Percentiles rank a stretch among this genome's conserved stretches.
Conservation (phyloP, 192 early-diverging fungal species). For the Neocallimastix lanati region DNA sequence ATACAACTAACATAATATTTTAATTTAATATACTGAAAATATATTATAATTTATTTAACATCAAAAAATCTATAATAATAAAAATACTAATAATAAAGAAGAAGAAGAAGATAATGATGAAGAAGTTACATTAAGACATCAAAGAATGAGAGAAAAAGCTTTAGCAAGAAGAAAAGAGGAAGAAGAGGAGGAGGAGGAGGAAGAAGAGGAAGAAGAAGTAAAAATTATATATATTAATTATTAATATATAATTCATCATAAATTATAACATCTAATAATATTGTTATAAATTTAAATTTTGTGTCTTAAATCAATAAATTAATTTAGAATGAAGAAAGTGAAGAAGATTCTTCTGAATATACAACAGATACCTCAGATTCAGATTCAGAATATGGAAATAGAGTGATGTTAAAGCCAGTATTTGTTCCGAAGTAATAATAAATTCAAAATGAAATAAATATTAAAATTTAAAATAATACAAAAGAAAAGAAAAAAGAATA, state of each 20-base stretch:
- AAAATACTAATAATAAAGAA: constrained; percentile 6
- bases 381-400: constrained; percentile 32
- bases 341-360: constrained; percentile 26
- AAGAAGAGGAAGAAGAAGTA: constrained; percentile 12
- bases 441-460: too few species aligned
- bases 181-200: constrained; percentile 17
- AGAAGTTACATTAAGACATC: constrained; percentile 15
- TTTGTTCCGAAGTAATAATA: constrained; percentile 73
- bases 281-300: not conserved
- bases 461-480: too few species aligned
- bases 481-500: too few species aligned
- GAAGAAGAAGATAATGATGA: constrained; percentile 26
- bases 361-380: constrained; percentile 20
- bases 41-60: too few species aligned
- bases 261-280: not conserved
- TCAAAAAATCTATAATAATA: too few species aligned
- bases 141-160: constrained; percentile 8
- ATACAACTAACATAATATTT: too few species aligned
- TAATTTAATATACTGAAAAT: too few species aligned
- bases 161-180: constrained; percentile 11
- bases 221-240: not conserved
- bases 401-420: constrained; percentile 62
- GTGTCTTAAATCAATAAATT: not conserved
- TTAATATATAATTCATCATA: too few species aligned
- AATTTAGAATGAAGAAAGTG: constrained; percentile 26